Base-by-base conservation (phyloP, 2,329 filamentous ascomycete genomes). In the Fonsecaea multimorphosa region DNA sequence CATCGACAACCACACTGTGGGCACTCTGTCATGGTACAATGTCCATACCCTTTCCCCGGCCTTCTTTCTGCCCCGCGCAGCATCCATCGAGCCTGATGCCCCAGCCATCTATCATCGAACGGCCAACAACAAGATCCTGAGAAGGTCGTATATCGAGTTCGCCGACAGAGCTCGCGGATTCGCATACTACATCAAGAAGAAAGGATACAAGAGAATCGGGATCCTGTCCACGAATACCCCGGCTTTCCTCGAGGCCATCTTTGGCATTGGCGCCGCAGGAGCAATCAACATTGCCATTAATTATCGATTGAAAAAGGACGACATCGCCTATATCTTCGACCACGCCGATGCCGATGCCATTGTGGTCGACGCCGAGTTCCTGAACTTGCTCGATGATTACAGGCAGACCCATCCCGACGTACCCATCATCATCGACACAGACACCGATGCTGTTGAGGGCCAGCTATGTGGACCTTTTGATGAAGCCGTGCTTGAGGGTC, bases 211-310 rank as follows among this genome's bases (percentile, higher is more conserved):
- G 73, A 85, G 91, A 66, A 90, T 98, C 5, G 95, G 95, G 6
- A 89, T 99, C 55, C 83, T 99, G 11, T 89, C 88, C 8, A 91
- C 95, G 2, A 99, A 99, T 76, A 99, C 95, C 0, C 95, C 95
- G 0, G 93, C 93, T 0, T 98, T 98, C 73, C 83, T 99, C 31
- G 94, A 98, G 79, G 86, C 88, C 6, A 91, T 97, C 68, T 99
- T 92, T 74, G 95, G 91, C 1, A 90, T 97, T 71, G 89, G 89
- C 0, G 93, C 91, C 0, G 91, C 91, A 0, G 92, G 92, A 1
- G 91, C 84, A 7, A 86, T 96, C 27, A 87, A 93, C 67, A 90
- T 97, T 60, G 84, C 83, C 2, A 86, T 89, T 53, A 92, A 92
- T 71, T 91, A 91, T 72, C 82, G 89, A 1, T 81, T 97, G 53